These are phyloP conservation scores for Quercus engelmannii DNA, from an alignment of 306 rosid species.

Conservation along the genomic window DNA sequence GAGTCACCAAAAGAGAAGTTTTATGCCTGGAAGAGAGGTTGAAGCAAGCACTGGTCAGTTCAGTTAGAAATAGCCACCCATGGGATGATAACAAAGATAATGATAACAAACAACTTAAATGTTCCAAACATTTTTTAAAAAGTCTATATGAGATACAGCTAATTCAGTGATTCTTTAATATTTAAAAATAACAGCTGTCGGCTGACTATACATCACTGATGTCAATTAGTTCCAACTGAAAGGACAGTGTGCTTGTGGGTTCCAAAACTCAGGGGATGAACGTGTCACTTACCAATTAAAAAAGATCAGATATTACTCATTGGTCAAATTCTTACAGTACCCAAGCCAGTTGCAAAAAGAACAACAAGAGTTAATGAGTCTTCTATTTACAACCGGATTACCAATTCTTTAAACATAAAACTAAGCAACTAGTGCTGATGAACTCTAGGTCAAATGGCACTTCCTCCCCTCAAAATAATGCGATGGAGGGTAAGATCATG, in stretches of 20 bases:
- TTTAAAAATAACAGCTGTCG: too few relatives aligned
- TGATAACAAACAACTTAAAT: neutral
- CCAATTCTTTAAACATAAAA: neutral
- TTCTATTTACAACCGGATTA: neutral
- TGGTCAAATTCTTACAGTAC: neutral
- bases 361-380: neutral
- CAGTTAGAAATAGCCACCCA: conserved; percentile 2
- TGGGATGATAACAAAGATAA: neutral
- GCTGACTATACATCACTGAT: too few relatives aligned
- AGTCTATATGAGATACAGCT: neutral
- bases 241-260: neutral
- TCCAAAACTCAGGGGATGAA: neutral
- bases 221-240: neutral
- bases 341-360: neutral
- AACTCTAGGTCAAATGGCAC: too few relatives aligned
- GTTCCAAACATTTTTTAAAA: neutral
- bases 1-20: conserved; percentile 67
- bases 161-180: neutral
- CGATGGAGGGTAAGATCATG: too few relatives aligned
- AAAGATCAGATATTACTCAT: neutral
- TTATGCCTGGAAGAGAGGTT: conserved; percentile 56
- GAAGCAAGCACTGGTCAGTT: conserved; percentile 22
- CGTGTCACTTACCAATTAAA: neutral
- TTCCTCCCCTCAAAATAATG: too few relatives aligned
- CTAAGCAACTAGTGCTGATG: neutral